These are phyloP conservation scores for Combretum micranthum DNA, from an alignment of 345 rosid genomes.

Conservation along the genomic window DNA sequence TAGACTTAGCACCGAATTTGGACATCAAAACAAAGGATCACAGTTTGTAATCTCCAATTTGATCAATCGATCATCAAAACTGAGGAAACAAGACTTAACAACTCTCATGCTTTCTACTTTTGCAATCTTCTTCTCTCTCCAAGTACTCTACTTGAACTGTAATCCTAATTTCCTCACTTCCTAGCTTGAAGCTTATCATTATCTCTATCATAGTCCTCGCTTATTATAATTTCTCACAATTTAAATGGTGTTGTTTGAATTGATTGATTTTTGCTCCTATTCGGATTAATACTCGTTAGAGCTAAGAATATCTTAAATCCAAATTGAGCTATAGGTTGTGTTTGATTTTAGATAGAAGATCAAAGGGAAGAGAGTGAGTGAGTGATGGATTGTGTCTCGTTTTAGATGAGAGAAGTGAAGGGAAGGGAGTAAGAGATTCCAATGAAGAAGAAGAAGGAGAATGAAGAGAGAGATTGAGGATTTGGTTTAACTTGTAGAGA, in stretches of 20 bases:
- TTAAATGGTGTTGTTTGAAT: not conserved
- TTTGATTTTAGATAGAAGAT: too few relatives aligned
- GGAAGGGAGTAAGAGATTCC: too few relatives aligned
- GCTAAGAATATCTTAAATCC: not conserved
- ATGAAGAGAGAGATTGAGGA: too few relatives aligned
- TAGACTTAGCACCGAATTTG: too few relatives aligned
- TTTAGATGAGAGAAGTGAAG: too few relatives aligned
- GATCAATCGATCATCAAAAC: slow-evolving; percentile 8
- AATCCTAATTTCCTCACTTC: slow-evolving; percentile 14
- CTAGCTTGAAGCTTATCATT: not conserved
- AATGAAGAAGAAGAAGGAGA: too few relatives aligned
- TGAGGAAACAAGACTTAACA: slow-evolving; percentile 97
- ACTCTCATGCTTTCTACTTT: slow-evolving; percentile 93
- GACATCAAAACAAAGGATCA: too few relatives aligned
- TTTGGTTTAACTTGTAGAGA: too few relatives aligned
- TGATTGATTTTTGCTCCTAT: not conserved
- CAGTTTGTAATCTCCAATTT: not conserved
- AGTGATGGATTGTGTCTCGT: too few relatives aligned
- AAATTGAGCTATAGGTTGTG: not conserved
- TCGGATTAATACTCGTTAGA: not conserved
- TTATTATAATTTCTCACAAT: not conserved
- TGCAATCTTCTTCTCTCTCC: slow-evolving; percentile 98
- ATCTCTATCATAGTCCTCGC: too few relatives aligned
- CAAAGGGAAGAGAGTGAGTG: too few relatives aligned
- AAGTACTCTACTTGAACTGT: slow-evolving; percentile 34